Evolutionary conservation across 768 basidiomycete genomes (phyloP), one percentile per base, ranked within the genome.

Genomic region (Rhizopogon rudus): DNA sequence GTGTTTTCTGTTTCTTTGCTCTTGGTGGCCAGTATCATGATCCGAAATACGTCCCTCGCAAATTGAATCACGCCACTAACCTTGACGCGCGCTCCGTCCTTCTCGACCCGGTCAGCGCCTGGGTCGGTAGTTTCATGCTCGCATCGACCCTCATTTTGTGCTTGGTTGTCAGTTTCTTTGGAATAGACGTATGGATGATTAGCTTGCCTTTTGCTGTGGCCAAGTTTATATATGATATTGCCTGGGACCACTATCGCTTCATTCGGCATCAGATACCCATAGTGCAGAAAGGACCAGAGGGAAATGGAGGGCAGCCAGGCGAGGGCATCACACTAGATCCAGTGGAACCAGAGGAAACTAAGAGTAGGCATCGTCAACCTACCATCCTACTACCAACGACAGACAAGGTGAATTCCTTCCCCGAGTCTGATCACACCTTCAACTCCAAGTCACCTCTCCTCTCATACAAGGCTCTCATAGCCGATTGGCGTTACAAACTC

Each of bases 151-250:
- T 98, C 14, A 70, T 81, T n/a, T 77, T 88, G 9, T 80, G 91
- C 20, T 82, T 96, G 51, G 82, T 85, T 5, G 82, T 87, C 57
- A 88, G 86, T 65, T 91, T 87, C 67, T 76, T 88, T 59, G 78
- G 82, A 44, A 75, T 91, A 16, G 87, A 91, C 51, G 88, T 91
- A 3, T 93, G 90, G 88, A 83, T 79, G 71, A 88, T 96, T 45
- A 88, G 83, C 3, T 77, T 92, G 10, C 92, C 95, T 0, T 92
- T 92, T 45, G 93, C 91, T 0, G 66, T 77, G 0, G 67, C 81
- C 52, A 93, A 93, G 70, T 77, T 94, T 39, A 37, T 80, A 5
- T 82, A 86, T 46, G 93, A 98, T 64, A 42, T 81, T 28, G 64
- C 65, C 43, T 80, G 82, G 81, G 83, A 86, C 64, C 71, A 79